Evolutionary conservation across 78 protist species (phyloP).

Genomic region (Fonticula alba): DNA sequence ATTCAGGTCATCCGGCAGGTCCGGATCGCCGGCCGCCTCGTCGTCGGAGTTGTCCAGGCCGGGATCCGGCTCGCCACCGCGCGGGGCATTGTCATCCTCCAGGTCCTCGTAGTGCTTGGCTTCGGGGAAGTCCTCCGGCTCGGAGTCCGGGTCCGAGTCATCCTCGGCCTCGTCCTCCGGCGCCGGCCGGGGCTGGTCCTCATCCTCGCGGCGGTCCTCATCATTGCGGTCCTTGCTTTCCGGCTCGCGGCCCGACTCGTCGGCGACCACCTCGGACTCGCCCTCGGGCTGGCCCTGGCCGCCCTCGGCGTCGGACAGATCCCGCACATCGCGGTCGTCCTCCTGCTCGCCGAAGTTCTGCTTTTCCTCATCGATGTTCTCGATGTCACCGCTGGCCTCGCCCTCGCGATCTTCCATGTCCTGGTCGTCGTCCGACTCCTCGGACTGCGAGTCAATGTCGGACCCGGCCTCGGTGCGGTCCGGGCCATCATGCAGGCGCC

Average conservation of each 20-base stretch:
- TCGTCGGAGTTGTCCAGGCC: slow-evolving; percentile 24
- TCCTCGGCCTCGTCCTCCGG: background rate
- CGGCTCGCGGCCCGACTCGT: background rate
- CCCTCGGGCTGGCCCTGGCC: background rate
- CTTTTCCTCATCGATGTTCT: slow-evolving; percentile 23
- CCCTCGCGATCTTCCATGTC: slow-evolving; percentile 45
- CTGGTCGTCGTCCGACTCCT: slow-evolving; percentile 52
- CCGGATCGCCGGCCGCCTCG: slow-evolving; percentile 11
- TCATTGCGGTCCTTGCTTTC: background rate
- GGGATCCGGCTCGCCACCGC: slow-evolving; percentile 3
- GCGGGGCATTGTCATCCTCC: background rate
- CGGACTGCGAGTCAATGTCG: too few relatives aligned
- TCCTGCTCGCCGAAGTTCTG: slow-evolving; percentile 4
- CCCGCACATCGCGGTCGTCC: slow-evolving; percentile 7
- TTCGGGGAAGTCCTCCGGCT: background rate
- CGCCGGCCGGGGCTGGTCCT: background rate
- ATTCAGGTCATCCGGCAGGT: background rate
- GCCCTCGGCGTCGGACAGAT: slow-evolving; percentile 4
- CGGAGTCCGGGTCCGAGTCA: background rate
- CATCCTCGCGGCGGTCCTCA: slow-evolving; percentile 5
- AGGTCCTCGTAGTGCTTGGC: background rate
- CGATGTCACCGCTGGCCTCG: slow-evolving; percentile 9
- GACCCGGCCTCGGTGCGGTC: too few relatives aligned
- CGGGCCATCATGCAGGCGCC: slow-evolving; percentile 34
- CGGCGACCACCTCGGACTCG: background rate